phyloP scores from a whole-genome alignment of 2,329 filamentous ascomycete species.

The Lachnellula arida region DNA sequence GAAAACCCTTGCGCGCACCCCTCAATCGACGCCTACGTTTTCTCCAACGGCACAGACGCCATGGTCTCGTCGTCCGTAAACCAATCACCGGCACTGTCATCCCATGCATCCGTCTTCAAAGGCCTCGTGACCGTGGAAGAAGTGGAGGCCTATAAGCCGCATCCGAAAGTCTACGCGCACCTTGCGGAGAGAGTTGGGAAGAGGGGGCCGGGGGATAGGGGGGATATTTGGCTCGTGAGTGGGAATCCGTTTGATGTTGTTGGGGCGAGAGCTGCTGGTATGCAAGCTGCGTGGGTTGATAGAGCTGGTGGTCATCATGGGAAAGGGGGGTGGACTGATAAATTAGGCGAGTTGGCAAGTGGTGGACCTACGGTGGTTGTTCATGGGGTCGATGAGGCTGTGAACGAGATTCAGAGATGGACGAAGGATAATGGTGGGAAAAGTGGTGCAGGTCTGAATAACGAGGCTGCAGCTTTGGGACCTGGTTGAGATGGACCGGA shows the following conservation, averaged over 20 bases:
- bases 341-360: conserved; percentile 43
- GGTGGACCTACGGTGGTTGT: conserved; percentile 50
- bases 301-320: conserved; percentile 40
- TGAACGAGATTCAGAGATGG: conserved; percentile 35
- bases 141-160: conserved; percentile 59
- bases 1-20: conserved; percentile 22
- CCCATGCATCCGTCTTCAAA: conserved; percentile 43
- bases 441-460: conserved; percentile 1
- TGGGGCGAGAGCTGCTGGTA: conserved; percentile 56
- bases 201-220: conserved; percentile 30
- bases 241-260: conserved; percentile 71
- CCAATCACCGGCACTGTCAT: conserved; percentile 50
- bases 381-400: conserved; percentile 52
- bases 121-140: conserved; percentile 59
- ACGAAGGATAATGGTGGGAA: conserved; percentile 24
- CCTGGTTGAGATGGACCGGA: not conserved
- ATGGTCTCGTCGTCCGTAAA: conserved; percentile 60
- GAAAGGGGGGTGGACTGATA: conserved; percentile 58
- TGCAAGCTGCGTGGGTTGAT: conserved; percentile 66
- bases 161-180: conserved; percentile 56
- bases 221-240: conserved; percentile 62
- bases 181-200: conserved; percentile 24
- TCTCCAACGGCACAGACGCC: conserved; percentile 62
- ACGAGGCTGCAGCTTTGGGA: not conserved
- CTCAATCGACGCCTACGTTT: conserved; percentile 49